Evolutionary conservation across 371 early-diverging fungal species (phyloP), one percentile per base, ranked within the genome.

Genomic region (Phascolomyces articulosus): DNA sequence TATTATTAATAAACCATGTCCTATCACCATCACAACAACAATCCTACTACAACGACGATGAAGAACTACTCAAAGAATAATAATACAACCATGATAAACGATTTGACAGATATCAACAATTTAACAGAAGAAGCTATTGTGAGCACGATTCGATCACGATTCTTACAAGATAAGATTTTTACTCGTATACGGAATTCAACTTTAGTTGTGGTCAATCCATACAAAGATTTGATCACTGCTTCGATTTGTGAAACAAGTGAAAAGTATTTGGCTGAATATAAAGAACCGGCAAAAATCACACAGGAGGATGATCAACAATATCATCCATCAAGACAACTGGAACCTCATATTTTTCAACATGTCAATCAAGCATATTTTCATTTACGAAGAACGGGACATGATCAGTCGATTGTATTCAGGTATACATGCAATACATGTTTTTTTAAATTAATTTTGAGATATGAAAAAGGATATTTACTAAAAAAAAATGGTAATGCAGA

Each of bases 271-370:
- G 74, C 84, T 23, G 86, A 86, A 61, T 89, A 89, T 68, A 85
- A 87, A 67, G 83, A 85, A 16, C 60, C 60, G 4, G 41, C 58
- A 70, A 79, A 10, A 74, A 71, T 1, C 65, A 65, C 1, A 62
- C 70, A n/a, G 6, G 29, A 55, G 29, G 20, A 55, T 11, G 26
- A 21, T n/a, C 57, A 57, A 40, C 57, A 57, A 29, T n/a, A n/a
- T n/a, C n/a, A n/a, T n/a, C 40, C 62, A 38, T 23, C 48, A 28
- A 68, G 71, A 28, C 40, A n/a, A n/a, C 74, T 87, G 49, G 71
- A 84, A 0, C 95, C 98, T 11, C 98, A 97, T 77, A 86, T 94
- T 10, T 97, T 91, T 73, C 89, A 92, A 59, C 79, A 91, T 55
- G 89, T 84, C 31, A 85, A 84, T 15, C 77, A 82, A 53, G 87